Evolutionary conservation across 352 stramenopile genomes (phyloP), one percentile per base, ranked within the genome.

Genomic region (Phytophthora citricola): DNA sequence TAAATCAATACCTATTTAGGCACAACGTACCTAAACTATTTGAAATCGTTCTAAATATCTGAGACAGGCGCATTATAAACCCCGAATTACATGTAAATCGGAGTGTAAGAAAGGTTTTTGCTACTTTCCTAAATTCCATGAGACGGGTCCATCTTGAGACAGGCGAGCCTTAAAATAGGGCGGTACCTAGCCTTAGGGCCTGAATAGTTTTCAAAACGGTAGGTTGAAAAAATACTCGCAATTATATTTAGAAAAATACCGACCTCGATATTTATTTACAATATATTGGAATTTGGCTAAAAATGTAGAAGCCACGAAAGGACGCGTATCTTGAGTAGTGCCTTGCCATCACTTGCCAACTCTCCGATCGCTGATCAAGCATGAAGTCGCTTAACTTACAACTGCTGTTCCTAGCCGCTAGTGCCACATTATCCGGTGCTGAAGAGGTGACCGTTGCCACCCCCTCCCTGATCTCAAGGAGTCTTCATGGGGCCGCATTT

Each of bases 401-500:
- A n/a, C 29, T 62, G 32, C 22, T 63, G 38, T 15, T 58, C 4
- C 31, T 66, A 12, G 17, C 22, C 2, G 32, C 61, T 7, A 36
- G 11, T 24, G 27, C 34, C 40, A 12, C 10, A 12, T n/a, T 44
- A 29, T 59, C 27, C 29, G 49, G 46, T 36, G 61, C 17, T 5
- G 24, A 58, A 44, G 52, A 63, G 3, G 41, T 38, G 9, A 43
- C 38, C n/a, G 15, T 24, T 3, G n/a, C 32, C 43, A n/a, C 24
- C 14, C 39, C 4, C 7, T 34, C n/a, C 41, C 63, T 6, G 54
- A 63, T 34, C 48, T 56, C 9, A 54, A 58, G 41, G 79, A 87
- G 52, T 72, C 83, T 3, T 20, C 58, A 6, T 92, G 84, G 84
- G 84, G 84, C 0, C 78, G 84, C 15, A 78, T 92, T 54, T 92